A percentile compares a stretch with the other conserved stretches of the same genome.
phyloP scores from a whole-genome alignment of 2,329 filamentous ascomycete species.

The Stachybotrys echinatus region DNA sequence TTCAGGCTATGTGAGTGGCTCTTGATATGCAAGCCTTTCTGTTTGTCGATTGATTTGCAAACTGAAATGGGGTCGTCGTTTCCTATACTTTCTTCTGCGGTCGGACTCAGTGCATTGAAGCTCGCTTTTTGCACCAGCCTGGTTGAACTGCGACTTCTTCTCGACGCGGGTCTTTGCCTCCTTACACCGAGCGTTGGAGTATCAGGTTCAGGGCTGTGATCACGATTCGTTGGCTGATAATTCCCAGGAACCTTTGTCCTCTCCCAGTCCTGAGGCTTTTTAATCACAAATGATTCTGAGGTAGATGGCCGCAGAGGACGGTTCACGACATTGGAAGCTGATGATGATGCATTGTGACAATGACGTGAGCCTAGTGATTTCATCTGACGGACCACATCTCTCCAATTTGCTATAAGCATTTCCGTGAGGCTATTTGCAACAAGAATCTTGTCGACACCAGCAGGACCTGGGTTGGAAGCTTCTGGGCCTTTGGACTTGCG shows the following conservation, averaged over 20 bases:
- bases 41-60: background rate
- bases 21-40: background rate
- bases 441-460: conserved; percentile 48
- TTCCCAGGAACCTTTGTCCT: conserved; percentile 11
- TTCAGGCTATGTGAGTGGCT: background rate
- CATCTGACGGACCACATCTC: conserved; percentile 57
- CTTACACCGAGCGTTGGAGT: conserved; percentile 22
- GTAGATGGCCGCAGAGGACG: conserved; percentile 28
- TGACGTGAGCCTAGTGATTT: conserved; percentile 34
- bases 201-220: conserved; percentile 29
- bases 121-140: conserved; percentile 16
- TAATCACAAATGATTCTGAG: conserved; percentile 34
- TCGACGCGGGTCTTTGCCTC: conserved; percentile 13
- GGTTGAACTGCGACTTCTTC: conserved; percentile 14
- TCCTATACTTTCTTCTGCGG: conserved; percentile 21
- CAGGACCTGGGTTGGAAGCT: conserved; percentile 9
- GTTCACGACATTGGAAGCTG: conserved; percentile 4
- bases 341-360: conserved; percentile 12
- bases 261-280: conserved; percentile 29
- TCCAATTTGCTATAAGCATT: conserved; percentile 63
- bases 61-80: conserved; percentile 7
- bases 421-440: conserved; percentile 56
- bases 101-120: conserved; percentile 21
- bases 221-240: conserved; percentile 8
- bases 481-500: conserved; percentile 12